Evolutionary conservation across 768 basidiomycete genomes (phyloP), one percentile per base, ranked within the genome.

Genomic region (Candolleomyces eurysporus): DNA sequence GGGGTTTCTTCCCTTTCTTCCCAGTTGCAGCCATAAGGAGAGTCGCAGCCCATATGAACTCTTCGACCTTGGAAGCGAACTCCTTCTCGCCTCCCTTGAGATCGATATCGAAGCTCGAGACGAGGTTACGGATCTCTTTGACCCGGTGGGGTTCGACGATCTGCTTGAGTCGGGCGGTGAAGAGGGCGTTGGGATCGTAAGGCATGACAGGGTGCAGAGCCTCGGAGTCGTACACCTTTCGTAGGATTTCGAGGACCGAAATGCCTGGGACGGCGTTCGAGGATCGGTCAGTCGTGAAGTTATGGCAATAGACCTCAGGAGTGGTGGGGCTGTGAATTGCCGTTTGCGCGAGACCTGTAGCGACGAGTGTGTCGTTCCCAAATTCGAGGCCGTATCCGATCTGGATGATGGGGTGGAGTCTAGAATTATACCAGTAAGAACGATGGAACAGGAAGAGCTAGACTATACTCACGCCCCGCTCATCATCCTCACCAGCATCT

Each of bases 361-460:
- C 81, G 0, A 84, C 72, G 63, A 85, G 75, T 0, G 77, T 73
- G 62, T 81, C 77, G 55, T 78, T 78, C 1, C 76, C 79, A 59
- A 86, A 87, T 63, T 87, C 84, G 30, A 76, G 69, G 6, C 78
- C 84, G 66, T 83, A 84, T 46, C 85, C 86, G n/a, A 79, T 71
- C 64, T 82, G 80, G 52, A 88, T 88, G 52, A 84, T 68, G 0
- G 84, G 83, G 69, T 88, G 86, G 13, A 81, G 60, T 4, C 84
- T 87, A 49, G 31, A 30, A 10, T 52, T 48, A 9, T 36, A 7
- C 9, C 43, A 52, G 39, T 48, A 16, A 56, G 11, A 51, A 31
- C 17, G 43, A 57, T n/a, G 32, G 17, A 17, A 39, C n/a, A 21
- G 19, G 52, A 14, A n/a, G 42, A 48, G 50, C 3, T 21, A 58